Conservation (phyloP, 345 rosid species). For the Gossypium rotundifolium region DNA sequence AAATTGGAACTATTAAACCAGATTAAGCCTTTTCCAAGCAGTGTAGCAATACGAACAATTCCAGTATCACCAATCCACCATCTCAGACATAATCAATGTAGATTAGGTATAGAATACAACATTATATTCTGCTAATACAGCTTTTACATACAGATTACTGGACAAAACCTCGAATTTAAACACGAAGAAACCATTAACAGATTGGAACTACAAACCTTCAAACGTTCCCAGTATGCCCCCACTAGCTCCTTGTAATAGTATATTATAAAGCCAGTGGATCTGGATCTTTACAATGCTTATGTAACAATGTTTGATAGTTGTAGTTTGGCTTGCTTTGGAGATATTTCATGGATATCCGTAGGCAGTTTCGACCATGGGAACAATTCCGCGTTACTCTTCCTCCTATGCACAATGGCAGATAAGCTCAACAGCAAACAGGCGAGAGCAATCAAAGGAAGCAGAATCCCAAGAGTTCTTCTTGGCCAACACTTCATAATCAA, state of each 20-base stretch:
- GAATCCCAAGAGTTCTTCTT: constrained; percentile 33
- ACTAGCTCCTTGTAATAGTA: neutral
- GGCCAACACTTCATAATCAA: constrained; percentile 49
- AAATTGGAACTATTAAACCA: too few species aligned
- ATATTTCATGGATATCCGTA: constrained; percentile 28
- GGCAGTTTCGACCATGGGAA: constrained; percentile 63
- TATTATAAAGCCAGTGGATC: neutral
- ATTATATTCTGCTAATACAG: neutral
- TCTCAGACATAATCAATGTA: neutral
- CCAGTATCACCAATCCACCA: too few species aligned
- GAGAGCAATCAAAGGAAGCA: constrained; percentile 51
- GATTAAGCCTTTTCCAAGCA: too few species aligned
- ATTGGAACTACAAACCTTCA: neutral
- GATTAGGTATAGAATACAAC: neutral
- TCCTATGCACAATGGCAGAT: constrained; percentile 37
- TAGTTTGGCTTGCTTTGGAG: constrained; percentile 26
- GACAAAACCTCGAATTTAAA: constrained; percentile 1
- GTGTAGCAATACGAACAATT: too few species aligned
- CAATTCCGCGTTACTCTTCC: constrained; percentile 24
- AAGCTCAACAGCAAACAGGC: constrained; percentile 54
- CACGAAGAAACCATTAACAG: neutral
- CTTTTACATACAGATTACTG: neutral
- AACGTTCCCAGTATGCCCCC: neutral
- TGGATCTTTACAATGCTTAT: constrained; percentile 20
- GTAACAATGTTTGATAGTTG: constrained; percentile 22